Evolutionary conservation across 805 yeast genomes (phyloP).

Genomic region (Schwanniomyces occidentalis): DNA sequence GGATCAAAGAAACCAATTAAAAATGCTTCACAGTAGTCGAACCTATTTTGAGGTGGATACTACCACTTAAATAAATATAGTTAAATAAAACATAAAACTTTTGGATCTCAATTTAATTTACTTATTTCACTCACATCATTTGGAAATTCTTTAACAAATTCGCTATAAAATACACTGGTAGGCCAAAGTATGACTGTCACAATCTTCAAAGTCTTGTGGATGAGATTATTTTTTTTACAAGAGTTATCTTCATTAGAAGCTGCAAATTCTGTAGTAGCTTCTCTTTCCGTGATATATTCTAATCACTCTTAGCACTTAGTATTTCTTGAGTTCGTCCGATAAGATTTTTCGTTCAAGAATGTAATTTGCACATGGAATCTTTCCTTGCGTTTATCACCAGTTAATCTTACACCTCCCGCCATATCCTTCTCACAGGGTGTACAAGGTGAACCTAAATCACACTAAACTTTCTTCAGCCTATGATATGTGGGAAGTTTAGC

Average conservation of each 20-base stretch:
- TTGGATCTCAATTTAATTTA: not conserved
- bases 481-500: too few species aligned
- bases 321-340: not conserved
- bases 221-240: not conserved
- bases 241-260: not conserved
- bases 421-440: not conserved
- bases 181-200: slow-evolving; percentile 1
- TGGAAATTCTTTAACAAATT: not conserved
- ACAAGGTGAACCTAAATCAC: slow-evolving; percentile 1
- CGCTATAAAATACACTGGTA: not conserved
- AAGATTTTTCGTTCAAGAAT: not conserved
- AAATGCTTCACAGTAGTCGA: slow-evolving; percentile 1
- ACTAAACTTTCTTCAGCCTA: not conserved
- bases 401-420: not conserved
- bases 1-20: slow-evolving; percentile 1
- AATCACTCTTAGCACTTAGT: not conserved
- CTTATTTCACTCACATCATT: not conserved
- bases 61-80: slow-evolving; percentile 1
- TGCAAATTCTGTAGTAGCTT: not conserved
- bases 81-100: not conserved
- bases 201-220: slow-evolving; percentile 1
- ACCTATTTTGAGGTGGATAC: not conserved
- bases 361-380: not conserved
- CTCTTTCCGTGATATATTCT: not conserved
- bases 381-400: not conserved